Base-by-base conservation (phyloP, 1,284 basidiomycete genomes). In the Afroboletus lepidellus region DNA sequence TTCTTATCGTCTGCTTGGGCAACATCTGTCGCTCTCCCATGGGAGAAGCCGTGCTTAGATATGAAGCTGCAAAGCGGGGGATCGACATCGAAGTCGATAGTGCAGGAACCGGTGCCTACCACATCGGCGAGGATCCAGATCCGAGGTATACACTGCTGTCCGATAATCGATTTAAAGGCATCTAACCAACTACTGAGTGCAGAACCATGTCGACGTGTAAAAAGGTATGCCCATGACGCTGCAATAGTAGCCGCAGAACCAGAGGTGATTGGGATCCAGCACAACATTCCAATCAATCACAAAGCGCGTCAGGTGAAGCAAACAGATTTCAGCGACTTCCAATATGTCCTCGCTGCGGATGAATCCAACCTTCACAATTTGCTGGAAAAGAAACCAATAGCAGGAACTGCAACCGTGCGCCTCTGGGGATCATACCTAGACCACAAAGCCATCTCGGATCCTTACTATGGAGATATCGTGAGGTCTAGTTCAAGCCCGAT, bases 21-120 rank as follows among this genome's bases (percentile, higher is more conserved):
- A 90, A 90, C 65, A 89, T 90, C 53, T 89, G 87, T 63, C 81
- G 87, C 37, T 88, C 86, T 29, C 88, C 87, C 1, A 87, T 91
- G 80, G 88, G 88, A 29, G 87, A 90, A 69, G 89, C 87, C 6
- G 85, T 90, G 27, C 74, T 90, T 29, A 58, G 50, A 48, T 46
- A 70, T 20, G 74, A 83, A 52, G 86, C 85, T 6, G 72, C 74
- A 46, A 77, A 83, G 60, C 80, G 87, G 38, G 81, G 81, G 11
- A 61, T 90, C 33, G 77, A 85, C 44, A 74, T 90, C 55, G 62
- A 66, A 13, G 83, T 90, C 27, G 87, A 90, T 59, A 89, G 86
- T 50, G 84, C 83, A 55, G 88, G 88, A 7, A 91, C 87, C 5
- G 80, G 78, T 27, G 81, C 75, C 24, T 90, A 88, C 66, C 90